phyloP scores from a whole-genome alignment of 2,329 filamentous ascomycete species.

The Penicillium polonicum region DNA sequence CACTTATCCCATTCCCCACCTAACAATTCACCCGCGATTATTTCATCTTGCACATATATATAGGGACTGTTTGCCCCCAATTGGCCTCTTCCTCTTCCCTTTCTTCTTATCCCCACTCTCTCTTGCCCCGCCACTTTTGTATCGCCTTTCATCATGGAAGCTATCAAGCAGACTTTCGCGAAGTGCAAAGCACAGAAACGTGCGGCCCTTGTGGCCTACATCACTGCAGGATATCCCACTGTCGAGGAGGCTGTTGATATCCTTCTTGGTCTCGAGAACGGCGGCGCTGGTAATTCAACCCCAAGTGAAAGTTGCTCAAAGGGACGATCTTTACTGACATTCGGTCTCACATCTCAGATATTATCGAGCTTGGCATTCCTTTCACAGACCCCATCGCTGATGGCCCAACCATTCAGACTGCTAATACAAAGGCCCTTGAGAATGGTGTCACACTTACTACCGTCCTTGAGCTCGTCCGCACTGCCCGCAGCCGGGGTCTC shows the following conservation, averaged over 20 bases:
- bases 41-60: background rate
- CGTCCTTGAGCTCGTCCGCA: constrained; percentile 78
- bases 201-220: constrained; percentile 89
- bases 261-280: constrained; percentile 84
- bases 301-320: background rate
- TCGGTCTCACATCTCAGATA: constrained; percentile 57
- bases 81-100: constrained; percentile 1
- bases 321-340: constrained; percentile 8
- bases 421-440: constrained; percentile 84
- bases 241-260: constrained; percentile 80
- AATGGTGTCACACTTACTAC: constrained; percentile 83
- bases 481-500: constrained; percentile 74
- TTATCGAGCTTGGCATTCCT: constrained; percentile 93
- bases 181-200: constrained; percentile 59
- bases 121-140: constrained; percentile 9
- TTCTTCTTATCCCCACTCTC: constrained; percentile 4
- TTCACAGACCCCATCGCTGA: constrained; percentile 99
- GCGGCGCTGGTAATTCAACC: constrained; percentile 70
- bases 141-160: constrained; percentile 45
- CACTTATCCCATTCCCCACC: background rate
- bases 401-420: constrained; percentile 92
- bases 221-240: constrained; percentile 88
- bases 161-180: constrained; percentile 57
- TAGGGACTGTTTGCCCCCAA: constrained; percentile 2
- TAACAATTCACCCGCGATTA: background rate